Base-by-base conservation (phyloP, 495 filamentous ascomycete species). In the Xylaria venustula region DNA sequence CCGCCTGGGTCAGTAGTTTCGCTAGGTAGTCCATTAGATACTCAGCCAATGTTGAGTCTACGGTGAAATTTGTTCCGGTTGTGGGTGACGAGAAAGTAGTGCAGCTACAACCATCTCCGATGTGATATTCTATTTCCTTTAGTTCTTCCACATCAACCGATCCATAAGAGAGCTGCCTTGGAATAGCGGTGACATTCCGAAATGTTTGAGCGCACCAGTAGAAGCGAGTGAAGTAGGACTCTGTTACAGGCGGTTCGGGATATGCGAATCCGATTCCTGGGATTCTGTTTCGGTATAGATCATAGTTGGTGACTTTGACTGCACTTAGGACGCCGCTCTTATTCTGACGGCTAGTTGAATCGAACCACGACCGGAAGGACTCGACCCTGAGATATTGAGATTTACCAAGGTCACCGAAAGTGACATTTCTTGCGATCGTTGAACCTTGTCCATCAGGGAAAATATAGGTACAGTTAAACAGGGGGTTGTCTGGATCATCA, bases 171-270 rank as follows among this genome's bases (percentile, higher is more conserved):
- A 54, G 52, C 36, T 54, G 22, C 22, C 52, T 42, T 20, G 34
- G 36, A n/a, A 42, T 41, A 42, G 52, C 52, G 52, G 52, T 54
- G 36, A 54, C 36, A 42, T 41, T 54, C 34, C 36, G 34, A 19
- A 54, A 54, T 0, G 36, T 54, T 17, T 54, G 34, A 44, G 52
- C 52, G 17, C 52, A 54, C 36, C 36, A 54, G 52, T 54, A 44
- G 20, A 42, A 44, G 40, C 52, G 34, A 41, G 20, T 11, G 25
- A 26, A 41, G 25, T 28, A 54, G 8, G 22, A 42, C 14, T 54
- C 36, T 1, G 52, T 54, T 0, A 44, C 22, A 6, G 40, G 36
- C 36, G 36, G 34, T 0, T 30, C 40, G 3, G n/a, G 52, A 26
- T 41, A 44, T 36, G 7, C 8, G 48, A 26, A 44, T 6, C 48